Evolutionary conservation across 1,284 basidiomycete genomes (phyloP).

Genomic region (Testicularia cyperi): DNA sequence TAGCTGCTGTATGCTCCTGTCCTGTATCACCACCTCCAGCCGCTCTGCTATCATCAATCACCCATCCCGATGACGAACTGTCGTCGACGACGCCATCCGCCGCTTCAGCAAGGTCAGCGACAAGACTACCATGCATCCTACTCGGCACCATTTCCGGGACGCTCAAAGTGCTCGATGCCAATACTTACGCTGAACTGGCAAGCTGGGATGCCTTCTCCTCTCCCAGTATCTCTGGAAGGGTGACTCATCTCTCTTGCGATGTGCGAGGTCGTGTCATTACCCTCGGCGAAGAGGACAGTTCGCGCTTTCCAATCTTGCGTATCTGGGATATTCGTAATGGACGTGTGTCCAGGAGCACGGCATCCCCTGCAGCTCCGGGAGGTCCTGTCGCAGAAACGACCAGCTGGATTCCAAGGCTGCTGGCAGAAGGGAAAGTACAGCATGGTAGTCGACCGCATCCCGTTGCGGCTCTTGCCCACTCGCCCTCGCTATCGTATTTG

Average conservation of each 20-base stretch:
- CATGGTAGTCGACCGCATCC: slow-evolving; percentile 50
- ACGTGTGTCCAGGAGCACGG: slow-evolving; percentile 6
- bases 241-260: slow-evolving; percentile 46
- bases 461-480: slow-evolving; percentile 76
- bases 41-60: slow-evolving; percentile 1
- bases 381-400: not conserved
- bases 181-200: slow-evolving; percentile 33
- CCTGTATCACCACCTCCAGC: slow-evolving; percentile 28
- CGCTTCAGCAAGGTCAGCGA: not conserved
- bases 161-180: slow-evolving; percentile 43
- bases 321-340: slow-evolving; percentile 52
- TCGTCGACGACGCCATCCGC: not conserved
- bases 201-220: slow-evolving; percentile 47
- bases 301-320: slow-evolving; percentile 44
- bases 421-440: slow-evolving; percentile 50
- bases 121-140: slow-evolving; percentile 31
- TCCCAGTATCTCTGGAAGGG: slow-evolving; percentile 18
- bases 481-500: slow-evolving; percentile 77
- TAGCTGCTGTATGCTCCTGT: slow-evolving; percentile 43
- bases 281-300: slow-evolving; percentile 44
- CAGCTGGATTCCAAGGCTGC: slow-evolving; percentile 38
- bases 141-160: slow-evolving; percentile 38
- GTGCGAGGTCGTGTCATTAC: slow-evolving; percentile 34
- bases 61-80: not conserved
- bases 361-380: not conserved